Evolutionary conservation across 139 green algal species (phyloP), one percentile per base, ranked within the genome.

Genomic region (Coccomyxa sp.): DNA sequence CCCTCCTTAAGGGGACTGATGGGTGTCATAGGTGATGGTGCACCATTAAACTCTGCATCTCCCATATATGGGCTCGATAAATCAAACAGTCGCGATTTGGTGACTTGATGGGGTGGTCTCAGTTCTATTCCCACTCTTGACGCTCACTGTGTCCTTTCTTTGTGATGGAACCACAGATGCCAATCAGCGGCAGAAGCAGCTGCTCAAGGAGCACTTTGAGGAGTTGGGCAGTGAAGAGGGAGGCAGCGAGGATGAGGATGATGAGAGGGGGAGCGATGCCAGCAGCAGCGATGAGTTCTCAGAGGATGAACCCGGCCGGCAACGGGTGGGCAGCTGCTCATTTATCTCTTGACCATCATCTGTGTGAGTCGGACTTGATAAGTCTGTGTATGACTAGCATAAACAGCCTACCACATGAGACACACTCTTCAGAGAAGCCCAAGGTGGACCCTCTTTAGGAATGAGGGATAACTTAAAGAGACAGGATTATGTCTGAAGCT

Each of bases 151-250:
- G 38, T 11, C 38, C 38, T 7, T n/a, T 7, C 38, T 51, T 51
- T 3, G 7, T 51, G 38, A 51, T 51, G 38, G 38, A 11, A 16
- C n/a, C 15, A 1, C 76, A 66, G 76, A 59, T 13, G 76, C 31
- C 32, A 80, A 60, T 14, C 58, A 80, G 10, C 76, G 79, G 10
- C 66, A 90, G 58, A 83, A 83, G 23, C 32, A 85, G 80, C 84
- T 96, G 76, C 67, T 96, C 30, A 67, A 82, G 21, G 93, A 95
- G 85, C 92, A 97, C 79, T 94, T 95, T 81, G 79, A 89, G 83
- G 80, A 88, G 18, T 17, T 90, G 77, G 67, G 85, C 14, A 79
- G 32, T 25, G 71, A 82, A 60, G 59, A 27, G 57, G 78, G 76
- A 25, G 82, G 30, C 74, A 82, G 66, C 0, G 45, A 31, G 21